These are phyloP conservation scores for Dictyostelium brefeldianum DNA, from an alignment of 78 protist species.

Conservation along the genomic window DNA sequence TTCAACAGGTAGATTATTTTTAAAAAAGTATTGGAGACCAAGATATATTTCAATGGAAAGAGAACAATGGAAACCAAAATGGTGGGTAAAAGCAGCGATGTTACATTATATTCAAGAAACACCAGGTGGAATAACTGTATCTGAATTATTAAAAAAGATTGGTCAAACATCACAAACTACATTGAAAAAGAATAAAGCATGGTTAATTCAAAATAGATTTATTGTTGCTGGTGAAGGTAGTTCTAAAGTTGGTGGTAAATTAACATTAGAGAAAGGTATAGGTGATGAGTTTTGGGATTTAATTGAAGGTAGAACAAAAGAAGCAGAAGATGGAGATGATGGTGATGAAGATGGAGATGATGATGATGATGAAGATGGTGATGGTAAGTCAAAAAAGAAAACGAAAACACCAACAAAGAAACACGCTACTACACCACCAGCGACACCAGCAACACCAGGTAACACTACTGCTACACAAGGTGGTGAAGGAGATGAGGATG, in stretches of 20 bases:
- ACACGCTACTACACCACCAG: not conserved
- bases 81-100: not conserved
- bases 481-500: not conserved
- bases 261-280: not conserved
- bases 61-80: not conserved
- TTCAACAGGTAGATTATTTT: not conserved
- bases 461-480: not conserved
- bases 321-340: not conserved
- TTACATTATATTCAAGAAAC: not conserved
- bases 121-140: not conserved
- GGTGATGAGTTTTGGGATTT: conserved; percentile 9
- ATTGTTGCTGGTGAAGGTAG: not conserved
- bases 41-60: not conserved
- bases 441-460: not conserved
- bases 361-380: not conserved
- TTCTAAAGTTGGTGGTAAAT: not conserved
- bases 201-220: not conserved
- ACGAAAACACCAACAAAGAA: not conserved
- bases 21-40: conserved; percentile 4
- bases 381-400: not conserved
- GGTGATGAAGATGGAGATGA: not conserved
- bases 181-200: not conserved
- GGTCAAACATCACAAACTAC: not conserved
- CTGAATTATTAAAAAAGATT: not conserved
- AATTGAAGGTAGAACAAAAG: not conserved